Evolutionary conservation across 768 basidiomycete genomes (phyloP), one percentile per base, ranked within the genome.

Genomic region (Lactarius trivialis): DNA sequence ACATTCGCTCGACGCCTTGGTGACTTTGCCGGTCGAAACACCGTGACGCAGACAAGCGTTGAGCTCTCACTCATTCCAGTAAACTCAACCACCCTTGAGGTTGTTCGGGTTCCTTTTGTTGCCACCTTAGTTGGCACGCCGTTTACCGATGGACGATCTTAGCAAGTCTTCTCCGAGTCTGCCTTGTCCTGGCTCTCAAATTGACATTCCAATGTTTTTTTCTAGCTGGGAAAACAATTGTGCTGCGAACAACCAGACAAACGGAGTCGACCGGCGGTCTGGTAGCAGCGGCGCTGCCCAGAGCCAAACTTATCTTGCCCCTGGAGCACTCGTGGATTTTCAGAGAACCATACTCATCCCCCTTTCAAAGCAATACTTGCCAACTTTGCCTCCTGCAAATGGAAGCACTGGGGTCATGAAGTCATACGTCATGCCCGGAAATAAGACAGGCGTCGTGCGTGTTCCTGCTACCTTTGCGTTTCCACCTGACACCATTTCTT

Each of bases 191-290:
- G 51, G n/a, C 17, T 30, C 48, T 12, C 33, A 14, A 43, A 12
- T 48, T 56, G 32, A 68, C 55, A 28, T 45, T 11, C 24, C 12
- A 6, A 14, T 0, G 5, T 32, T 43, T 6, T 21, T 28, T 30
- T 30, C 15, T 65, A 85, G 83, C 76, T 86, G 84, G 84, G 74
- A 65, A 1, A 75, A 73, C 60, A 86, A 86, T 65, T 88, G 85
- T 69, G 82, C 76, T 19, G 82, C 81, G 0, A 81, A 75, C 45
- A 64, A 67, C 0, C 58, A 28, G 24, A 85, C 84, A 17, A 85
- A 85, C 65, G 84, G 82, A 4, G 71, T 79, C n/a, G 81, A 85
- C 64, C 65, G 76, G 65, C 76, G 73, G 61, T 26, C 45, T 11
- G 36, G 37, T 41, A 56, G 36, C 45, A 54, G 4, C 5, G 28